Conservation (phyloP, 2,329 filamentous ascomycete genomes). For the Fusarium nurragi region DNA sequence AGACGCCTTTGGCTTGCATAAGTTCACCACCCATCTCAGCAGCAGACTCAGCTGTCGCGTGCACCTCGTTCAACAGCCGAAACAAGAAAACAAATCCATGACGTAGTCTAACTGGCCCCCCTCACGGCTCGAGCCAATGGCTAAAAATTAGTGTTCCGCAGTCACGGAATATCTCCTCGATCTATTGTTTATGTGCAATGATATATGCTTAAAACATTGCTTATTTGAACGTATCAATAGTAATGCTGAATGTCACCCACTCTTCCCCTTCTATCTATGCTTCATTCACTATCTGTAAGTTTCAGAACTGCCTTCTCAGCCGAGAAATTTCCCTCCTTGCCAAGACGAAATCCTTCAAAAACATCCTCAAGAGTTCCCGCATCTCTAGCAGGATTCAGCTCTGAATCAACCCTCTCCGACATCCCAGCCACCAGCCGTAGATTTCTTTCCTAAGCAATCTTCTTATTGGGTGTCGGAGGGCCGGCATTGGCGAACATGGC, state of each 20-base stretch:
- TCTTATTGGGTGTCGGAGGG: neutral
- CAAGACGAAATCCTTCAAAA: conserved; percentile 1
- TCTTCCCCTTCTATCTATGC: neutral
- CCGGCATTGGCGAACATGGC: conserved; percentile 1
- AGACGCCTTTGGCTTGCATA: conserved; percentile 6
- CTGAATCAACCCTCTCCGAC: neutral
- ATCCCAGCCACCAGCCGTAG: neutral
- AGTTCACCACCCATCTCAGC: neutral
- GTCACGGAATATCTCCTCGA: neutral
- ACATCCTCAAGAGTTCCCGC: neutral
- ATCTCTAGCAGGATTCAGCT: neutral
- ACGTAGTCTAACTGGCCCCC: neutral
- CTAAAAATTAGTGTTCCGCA: neutral
- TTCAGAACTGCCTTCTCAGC: conserved; percentile 8
- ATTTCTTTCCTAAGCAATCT: neutral
- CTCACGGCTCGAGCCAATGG: too few relatives aligned
- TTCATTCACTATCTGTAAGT: neutral
- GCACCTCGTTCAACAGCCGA: neutral
- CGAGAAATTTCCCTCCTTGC: conserved; percentile 1
- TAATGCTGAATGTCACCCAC: rapidly evolving
- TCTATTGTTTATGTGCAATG: neutral
- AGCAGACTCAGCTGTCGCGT: neutral
- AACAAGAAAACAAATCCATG: neutral
- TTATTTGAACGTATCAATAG: neutral
- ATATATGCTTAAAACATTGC: conserved; percentile 1